Conservation (phyloP, 2,329 filamentous ascomycete genomes). For the Ceratocystis cacaofunesta region DNA sequence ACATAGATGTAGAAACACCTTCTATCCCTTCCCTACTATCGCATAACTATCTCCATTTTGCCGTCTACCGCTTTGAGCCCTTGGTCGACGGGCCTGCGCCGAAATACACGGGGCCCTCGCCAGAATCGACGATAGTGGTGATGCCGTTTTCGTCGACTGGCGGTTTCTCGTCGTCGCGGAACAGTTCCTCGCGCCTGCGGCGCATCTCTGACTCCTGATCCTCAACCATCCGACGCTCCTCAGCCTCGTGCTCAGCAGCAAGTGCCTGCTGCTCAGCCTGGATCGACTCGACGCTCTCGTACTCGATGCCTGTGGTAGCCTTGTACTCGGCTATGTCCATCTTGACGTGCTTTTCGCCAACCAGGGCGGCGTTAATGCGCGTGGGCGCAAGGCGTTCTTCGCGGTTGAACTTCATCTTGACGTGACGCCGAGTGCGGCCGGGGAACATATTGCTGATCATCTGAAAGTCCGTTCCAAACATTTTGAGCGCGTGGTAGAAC, state of each 20-base stretch:
- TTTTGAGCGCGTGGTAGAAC: conserved; percentile 60
- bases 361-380: conserved; percentile 49
- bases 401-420: conserved; percentile 71
- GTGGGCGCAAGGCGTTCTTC: conserved; percentile 55
- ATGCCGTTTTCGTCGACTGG: neutral
- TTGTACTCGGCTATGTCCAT: conserved; percentile 49
- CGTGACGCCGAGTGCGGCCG: conserved; percentile 52
- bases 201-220: conserved; percentile 34
- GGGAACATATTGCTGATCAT: conserved; percentile 67
- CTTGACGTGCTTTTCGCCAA: conserved; percentile 40
- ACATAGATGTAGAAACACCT: neutral
- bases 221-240: conserved; percentile 30
- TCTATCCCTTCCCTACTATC: neutral
- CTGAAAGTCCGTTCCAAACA: conserved; percentile 72
- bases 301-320: conserved; percentile 36
- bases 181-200: conserved; percentile 35
- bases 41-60: neutral
- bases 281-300: conserved; percentile 40
- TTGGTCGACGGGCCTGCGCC: neutral
- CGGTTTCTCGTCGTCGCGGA: conserved; percentile 26
- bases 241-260: conserved; percentile 32
- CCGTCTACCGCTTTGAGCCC: neutral
- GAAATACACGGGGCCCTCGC: conserved; percentile 2
- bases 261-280: conserved; percentile 38
- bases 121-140: neutral